These are phyloP conservation scores for Edaphochlamys debaryana DNA, from an alignment of 139 green algal genomes.

Conservation along the genomic window DNA sequence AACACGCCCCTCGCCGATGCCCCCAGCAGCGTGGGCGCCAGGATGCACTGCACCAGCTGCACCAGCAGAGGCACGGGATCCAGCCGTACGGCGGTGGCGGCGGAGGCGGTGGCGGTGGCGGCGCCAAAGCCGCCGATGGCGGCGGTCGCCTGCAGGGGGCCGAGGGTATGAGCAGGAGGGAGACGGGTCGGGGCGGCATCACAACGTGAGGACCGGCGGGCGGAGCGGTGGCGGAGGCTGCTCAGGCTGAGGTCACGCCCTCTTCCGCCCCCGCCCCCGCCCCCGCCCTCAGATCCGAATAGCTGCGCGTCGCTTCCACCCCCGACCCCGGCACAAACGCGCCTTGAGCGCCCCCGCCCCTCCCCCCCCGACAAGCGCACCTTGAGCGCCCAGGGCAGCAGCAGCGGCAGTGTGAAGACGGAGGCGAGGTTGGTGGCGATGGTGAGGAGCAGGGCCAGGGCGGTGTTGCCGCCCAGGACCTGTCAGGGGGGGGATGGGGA, in stretches of 20 bases:
- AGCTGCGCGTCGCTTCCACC: too few relatives aligned
- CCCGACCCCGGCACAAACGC: background rate
- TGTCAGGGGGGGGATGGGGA: too few relatives aligned
- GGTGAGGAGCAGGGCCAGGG: constrained; percentile 82
- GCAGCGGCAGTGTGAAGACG: constrained; percentile 76
- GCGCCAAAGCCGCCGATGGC: constrained; percentile 6
- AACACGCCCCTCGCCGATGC: constrained; percentile 53
- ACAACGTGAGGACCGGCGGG: too few relatives aligned
- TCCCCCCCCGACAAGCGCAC: too few relatives aligned
- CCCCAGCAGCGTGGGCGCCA: constrained; percentile 66
- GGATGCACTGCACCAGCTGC: constrained; percentile 73
- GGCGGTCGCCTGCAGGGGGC: background rate
- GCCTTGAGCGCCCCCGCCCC: too few relatives aligned
- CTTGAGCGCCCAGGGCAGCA: constrained; percentile 61
- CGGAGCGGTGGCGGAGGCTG: too few relatives aligned
- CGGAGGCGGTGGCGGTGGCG: background rate
- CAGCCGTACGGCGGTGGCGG: constrained; percentile 29
- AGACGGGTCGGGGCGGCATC: too few relatives aligned
- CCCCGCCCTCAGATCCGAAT: too few relatives aligned
- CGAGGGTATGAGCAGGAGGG: too few relatives aligned
- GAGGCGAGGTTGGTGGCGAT: constrained; percentile 77
- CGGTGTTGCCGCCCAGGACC: constrained; percentile 71
- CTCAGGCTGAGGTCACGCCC: too few relatives aligned
- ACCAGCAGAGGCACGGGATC: constrained; percentile 66
- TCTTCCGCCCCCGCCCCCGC: too few relatives aligned